Evolutionary conservation across 345 rosid genomes (phyloP), one percentile per base, ranked within the genome.

Genomic region (Brassica rapa): DNA sequence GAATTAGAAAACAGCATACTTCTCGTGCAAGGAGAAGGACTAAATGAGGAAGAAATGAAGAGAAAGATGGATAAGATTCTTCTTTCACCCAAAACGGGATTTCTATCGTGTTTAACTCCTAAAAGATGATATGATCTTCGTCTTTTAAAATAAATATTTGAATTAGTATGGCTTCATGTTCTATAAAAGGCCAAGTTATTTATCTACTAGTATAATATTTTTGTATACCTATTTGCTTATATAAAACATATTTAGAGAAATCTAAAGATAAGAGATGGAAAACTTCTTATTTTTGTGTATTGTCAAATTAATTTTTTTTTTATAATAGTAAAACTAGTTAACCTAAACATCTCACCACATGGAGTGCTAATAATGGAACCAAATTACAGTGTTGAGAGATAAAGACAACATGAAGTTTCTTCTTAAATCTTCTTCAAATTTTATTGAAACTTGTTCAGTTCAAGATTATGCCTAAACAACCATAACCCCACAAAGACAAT

Each of bases 371-470:
- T 10, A 46, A 70, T 70, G 43, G 65, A 70, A 53, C 14, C 63
- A 77, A 51, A 63, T 33, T 53, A 70, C 80, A 70, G 60, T 60
- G 68, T 29, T 39, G 60, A 49, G 56, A 49, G 21, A 14, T 14
- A 25, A 56, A 60, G 49, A 49, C 80, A 77, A 70, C 41, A 77
- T 24, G 37, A 49, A 21, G 55, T 16, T 21, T 62, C 63, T 51
- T 77, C 74, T 32, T 61, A 25, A 30, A 65, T 39, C 27, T 69
- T 61, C 63, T 70, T 68, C 62, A 49, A 62, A 63, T 62, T 77
- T 49, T 70, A 70, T 62, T 77, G 75, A 53, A 69, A 76, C 69
- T 8, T 30, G 37, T 32, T 61, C 55, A 69, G 80, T 68, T 76
- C 74, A 68, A 69, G 74, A 68, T 59, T 59, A 76, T 68, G 51